Evolutionary conservation across 2,329 filamentous ascomycete genomes (phyloP), one percentile per base, ranked within the genome.

Genomic region (Fusarium sp.): DNA sequence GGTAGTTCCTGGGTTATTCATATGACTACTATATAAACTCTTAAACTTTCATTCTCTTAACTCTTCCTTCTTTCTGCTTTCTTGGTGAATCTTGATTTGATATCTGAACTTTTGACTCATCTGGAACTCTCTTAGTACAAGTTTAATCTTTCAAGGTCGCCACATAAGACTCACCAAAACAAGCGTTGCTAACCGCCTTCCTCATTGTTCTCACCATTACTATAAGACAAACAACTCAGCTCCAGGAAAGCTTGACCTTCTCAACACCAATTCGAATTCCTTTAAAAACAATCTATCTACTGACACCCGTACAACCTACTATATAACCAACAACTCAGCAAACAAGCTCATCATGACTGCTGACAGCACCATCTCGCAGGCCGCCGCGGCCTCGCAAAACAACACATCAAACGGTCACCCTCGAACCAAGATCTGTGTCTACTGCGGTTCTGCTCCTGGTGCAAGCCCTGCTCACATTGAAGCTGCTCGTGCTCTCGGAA

Each of bases 381-480:
- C 63, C 29, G 61, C 35, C 20, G 35, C 67, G 38, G 56, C 60
- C 23, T 58, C 65, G 54, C 69, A 73, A 43, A 79, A 76, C 58
- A 68, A 72, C 64, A 54, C 63, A 39, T 61, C 71, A 63, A 77
- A 78, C 65, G 74, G 75, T 65, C 74, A 74, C 29, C 76, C 79
- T 50, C 82, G 79, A 67, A 82, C 91, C 63, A 93, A 93, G 69
- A 91, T 98, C 78, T 97, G 93, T 79, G 95, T 98, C 72, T 98
- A 97, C 87, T 98, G 96, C 83, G 96, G 95, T 77, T 89, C 96
- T 53, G 91, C 89, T 11, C 80, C 86, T 18, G 96, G 96, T 49
- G 89, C 85, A 52, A 91, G 88, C 66, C 90, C 93, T 16, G 86
- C 85, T 7, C 93, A 98, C 80, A 81, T 97, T 75, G 89, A 90